Conservation (phyloP, 1,139 yeast genomes). For the Sporopachydermia cereana region DNA sequence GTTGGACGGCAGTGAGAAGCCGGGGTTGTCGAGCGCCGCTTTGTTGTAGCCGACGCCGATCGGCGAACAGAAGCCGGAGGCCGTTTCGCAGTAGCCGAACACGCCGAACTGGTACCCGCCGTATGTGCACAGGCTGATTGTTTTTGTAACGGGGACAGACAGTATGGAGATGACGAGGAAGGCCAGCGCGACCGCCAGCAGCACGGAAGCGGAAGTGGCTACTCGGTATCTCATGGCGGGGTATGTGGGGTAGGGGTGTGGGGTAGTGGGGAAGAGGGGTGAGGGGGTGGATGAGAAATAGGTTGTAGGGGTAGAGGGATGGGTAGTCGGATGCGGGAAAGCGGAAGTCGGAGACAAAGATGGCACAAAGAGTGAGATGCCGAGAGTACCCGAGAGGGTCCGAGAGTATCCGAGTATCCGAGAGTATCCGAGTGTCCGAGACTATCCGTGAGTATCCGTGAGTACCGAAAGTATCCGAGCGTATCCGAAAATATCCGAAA, state of each 20-base stretch:
- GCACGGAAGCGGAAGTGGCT: conserved; percentile 28
- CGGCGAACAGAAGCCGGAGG: conserved; percentile 35
- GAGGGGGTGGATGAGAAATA: not conserved
- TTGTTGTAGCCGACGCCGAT: conserved; percentile 37
- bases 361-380: too few relatives aligned
- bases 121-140: conserved; percentile 38
- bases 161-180: conserved; percentile 43
- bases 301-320: not conserved
- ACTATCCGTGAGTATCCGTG: too few relatives aligned
- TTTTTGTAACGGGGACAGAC: conserved; percentile 50
- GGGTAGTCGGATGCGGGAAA: too few relatives aligned
- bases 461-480: too few relatives aligned
- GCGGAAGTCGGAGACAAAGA: too few relatives aligned
- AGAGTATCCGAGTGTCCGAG: too few relatives aligned
- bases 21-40: conserved; percentile 22
- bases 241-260: not conserved
- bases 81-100: conserved; percentile 60
- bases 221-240: conserved; percentile 17
- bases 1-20: conserved; percentile 39
- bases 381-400: too few relatives aligned
- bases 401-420: too few relatives aligned
- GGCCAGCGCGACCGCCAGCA: conserved; percentile 37
- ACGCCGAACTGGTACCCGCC: conserved; percentile 62
- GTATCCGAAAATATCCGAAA: too few relatives aligned
- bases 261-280: not conserved